Evolutionary conservation across 169 alveolate species (phyloP).

Genomic region (Plasmodium fragile): DNA sequence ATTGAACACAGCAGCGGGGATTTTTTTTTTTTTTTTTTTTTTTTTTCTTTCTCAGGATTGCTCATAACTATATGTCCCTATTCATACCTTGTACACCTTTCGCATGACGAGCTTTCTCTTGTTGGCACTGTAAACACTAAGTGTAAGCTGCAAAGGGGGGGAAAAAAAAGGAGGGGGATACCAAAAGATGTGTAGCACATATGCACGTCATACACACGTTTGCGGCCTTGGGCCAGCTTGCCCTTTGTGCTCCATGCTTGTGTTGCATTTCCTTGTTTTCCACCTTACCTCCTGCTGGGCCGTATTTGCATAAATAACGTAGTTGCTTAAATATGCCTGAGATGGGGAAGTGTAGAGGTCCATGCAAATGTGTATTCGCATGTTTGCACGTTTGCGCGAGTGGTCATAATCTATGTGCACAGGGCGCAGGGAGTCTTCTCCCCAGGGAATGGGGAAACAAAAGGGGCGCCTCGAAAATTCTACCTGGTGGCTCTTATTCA

Average conservation of each 20-base stretch:
- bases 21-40: neutral
- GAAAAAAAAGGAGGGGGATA: neutral
- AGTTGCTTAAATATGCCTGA: slow-evolving; percentile 29
- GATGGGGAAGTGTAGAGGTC: neutral
- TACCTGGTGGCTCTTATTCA: slow-evolving; percentile 43
- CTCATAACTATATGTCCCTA: neutral
- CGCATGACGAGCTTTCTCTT: slow-evolving; percentile 14
- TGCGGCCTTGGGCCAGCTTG: neutral
- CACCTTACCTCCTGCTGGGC: slow-evolving; percentile 33
- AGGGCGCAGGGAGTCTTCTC: neutral
- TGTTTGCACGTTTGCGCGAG: neutral
- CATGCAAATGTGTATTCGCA: neutral
- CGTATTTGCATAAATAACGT: slow-evolving; percentile 17
- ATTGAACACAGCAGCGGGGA: neutral
- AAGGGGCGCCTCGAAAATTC: neutral
- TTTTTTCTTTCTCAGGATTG: neutral
- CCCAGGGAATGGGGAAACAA: neutral
- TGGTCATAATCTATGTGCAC: neutral
- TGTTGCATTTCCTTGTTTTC: neutral
- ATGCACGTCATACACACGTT: neutral
- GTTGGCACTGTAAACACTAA: slow-evolving; percentile 17
- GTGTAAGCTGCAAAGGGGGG: slow-evolving; percentile 16
- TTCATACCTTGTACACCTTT: slow-evolving; percentile 55
- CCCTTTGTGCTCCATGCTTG: neutral
- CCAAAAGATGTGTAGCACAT: neutral